Evolutionary conservation across 108 stramenopile species (phyloP).

Genomic region (Chaetoceros tenuissimus): DNA sequence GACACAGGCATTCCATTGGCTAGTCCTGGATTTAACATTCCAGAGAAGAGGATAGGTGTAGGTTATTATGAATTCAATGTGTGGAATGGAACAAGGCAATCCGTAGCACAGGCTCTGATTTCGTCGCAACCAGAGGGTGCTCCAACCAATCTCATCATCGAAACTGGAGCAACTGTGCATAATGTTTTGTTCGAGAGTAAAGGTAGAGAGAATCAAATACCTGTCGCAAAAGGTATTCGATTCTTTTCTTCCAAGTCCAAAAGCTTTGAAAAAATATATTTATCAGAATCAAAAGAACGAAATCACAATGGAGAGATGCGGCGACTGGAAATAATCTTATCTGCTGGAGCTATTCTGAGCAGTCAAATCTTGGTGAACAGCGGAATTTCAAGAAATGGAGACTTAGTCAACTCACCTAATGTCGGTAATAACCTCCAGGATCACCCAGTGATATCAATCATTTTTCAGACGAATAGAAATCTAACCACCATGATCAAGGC

Average conservation of each 20-base stretch:
- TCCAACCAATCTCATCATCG: slow-evolving; percentile 9
- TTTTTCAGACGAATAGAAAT: not conserved
- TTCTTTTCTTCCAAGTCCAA: too few relatives aligned
- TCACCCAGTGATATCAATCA: slow-evolving; percentile 13
- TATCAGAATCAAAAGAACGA: too few relatives aligned
- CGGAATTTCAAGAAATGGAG: slow-evolving; percentile 39
- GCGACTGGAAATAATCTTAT: slow-evolving; percentile 62
- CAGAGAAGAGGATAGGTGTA: slow-evolving; percentile 6
- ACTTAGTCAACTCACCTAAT: slow-evolving; percentile 21
- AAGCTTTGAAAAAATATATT: too few relatives aligned
- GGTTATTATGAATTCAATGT: slow-evolving; percentile 24
- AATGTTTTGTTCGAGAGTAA: slow-evolving; percentile 3
- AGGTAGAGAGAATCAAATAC: too few relatives aligned
- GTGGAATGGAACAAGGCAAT: slow-evolving; percentile 10
- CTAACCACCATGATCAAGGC: not conserved
- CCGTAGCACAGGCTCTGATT: slow-evolving; percentile 14
- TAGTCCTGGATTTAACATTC: slow-evolving; percentile 7
- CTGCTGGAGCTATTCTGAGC: slow-evolving; percentile 50
- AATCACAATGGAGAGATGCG: too few relatives aligned
- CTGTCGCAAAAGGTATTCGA: too few relatives aligned
- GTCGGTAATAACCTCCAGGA: slow-evolving; percentile 58
- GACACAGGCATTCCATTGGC: slow-evolving; percentile 5
- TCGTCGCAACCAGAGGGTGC: not conserved
- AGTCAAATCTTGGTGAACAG: slow-evolving; percentile 56
- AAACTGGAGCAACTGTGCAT: slow-evolving; percentile 12